Percentiles rank a stretch among this genome's conserved stretches.
These are phyloP conservation scores for Miamiensis avidus DNA, from an alignment of 169 alveolate species.

Conservation along the genomic window DNA sequence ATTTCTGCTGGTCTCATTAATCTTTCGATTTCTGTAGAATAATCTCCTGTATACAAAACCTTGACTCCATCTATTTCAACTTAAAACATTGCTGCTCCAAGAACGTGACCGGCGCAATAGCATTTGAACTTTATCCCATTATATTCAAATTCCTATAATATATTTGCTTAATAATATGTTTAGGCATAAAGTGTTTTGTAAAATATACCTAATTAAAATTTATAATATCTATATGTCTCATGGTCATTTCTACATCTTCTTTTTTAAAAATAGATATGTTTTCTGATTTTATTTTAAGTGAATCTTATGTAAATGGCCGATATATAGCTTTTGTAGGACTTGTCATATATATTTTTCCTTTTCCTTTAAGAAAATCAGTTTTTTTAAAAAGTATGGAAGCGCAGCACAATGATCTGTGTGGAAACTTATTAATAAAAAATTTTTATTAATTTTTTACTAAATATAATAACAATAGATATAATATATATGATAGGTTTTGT, in stretches of 20 bases:
- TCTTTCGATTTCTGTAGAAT: constrained; percentile 94
- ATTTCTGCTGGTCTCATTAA: constrained; percentile 92
- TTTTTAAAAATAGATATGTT: constrained; percentile 89
- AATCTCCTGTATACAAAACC: constrained; percentile 99
- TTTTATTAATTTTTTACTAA: too few species aligned
- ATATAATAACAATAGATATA: too few species aligned
- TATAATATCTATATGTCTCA: constrained; percentile 88
- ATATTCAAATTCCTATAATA: constrained; percentile 88
- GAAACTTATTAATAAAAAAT: constrained; percentile 62
- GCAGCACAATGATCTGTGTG: constrained; percentile 99
- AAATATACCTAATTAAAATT: constrained; percentile 96
- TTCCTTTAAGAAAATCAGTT: constrained; percentile 94
- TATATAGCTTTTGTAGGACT: constrained; percentile 97
- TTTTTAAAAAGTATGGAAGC: constrained; percentile 94
- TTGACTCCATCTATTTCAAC: constrained; percentile 97
- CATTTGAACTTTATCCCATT: constrained; percentile 94
- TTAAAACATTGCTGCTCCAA: constrained; percentile 99
- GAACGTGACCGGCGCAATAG: constrained; percentile 98
- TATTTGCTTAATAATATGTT: too few species aligned
- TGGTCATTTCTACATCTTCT: constrained; percentile 91
- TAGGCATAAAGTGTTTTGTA: too few species aligned
- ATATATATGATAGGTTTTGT: not conserved
- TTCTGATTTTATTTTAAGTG: constrained; percentile 64
- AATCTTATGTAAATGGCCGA: constrained; percentile 93
- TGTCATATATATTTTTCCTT: constrained; percentile 94